Conservation (phyloP, 768 basidiomycete species). For the Phaeotremella skinneri region DNA sequence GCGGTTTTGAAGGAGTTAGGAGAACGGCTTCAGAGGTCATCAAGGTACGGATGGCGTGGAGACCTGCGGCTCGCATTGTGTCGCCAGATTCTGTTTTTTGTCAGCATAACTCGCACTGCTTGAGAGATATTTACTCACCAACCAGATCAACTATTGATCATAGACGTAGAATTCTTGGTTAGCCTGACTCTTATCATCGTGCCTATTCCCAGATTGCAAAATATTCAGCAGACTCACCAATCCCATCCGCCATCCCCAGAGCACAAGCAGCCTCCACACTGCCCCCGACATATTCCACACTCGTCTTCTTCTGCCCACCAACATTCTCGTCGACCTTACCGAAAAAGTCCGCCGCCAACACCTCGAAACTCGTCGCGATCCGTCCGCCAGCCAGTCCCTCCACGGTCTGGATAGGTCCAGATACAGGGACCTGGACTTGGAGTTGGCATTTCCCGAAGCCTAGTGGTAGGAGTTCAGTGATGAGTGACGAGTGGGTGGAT, state of each 20-base stretch:
- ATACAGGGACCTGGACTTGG: conserved; percentile 81
- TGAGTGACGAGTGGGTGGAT: conserved; percentile 71
- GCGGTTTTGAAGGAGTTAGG: conserved; percentile 62
- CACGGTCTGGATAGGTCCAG: conserved; percentile 64
- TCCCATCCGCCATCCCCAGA: conserved; percentile 92
- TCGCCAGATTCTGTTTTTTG: conserved; percentile 80
- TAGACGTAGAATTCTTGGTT: too few species aligned
- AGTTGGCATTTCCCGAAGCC: conserved; percentile 90
- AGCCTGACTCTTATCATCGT: too few species aligned
- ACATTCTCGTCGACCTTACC: conserved; percentile 58
- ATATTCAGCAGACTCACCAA: conserved; percentile 69
- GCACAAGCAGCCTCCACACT: conserved; percentile 98
- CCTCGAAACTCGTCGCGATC: conserved; percentile 91
- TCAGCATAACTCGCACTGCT: conserved; percentile 5
- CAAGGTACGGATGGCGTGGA: conserved; percentile 87
- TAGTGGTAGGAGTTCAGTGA: conserved; percentile 76
- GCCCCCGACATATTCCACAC: conserved; percentile 92
- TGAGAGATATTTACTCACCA: conserved; percentile 57
- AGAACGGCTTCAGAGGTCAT: conserved; percentile 86
- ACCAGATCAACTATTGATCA: conserved; percentile 98
- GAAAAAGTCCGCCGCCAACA: conserved; percentile 79
- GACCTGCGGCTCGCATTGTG: conserved; percentile 96
- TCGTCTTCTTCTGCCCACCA: conserved; percentile 62
- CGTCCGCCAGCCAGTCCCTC: conserved; percentile 85
- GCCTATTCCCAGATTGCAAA: too few species aligned